A percentile compares a stretch with the other conserved stretches of the same genome.
These are phyloP conservation scores for Fagopyrum homotropicum DNA, from an alignment of 148 eudicot genomes.

Conservation along the genomic window DNA sequence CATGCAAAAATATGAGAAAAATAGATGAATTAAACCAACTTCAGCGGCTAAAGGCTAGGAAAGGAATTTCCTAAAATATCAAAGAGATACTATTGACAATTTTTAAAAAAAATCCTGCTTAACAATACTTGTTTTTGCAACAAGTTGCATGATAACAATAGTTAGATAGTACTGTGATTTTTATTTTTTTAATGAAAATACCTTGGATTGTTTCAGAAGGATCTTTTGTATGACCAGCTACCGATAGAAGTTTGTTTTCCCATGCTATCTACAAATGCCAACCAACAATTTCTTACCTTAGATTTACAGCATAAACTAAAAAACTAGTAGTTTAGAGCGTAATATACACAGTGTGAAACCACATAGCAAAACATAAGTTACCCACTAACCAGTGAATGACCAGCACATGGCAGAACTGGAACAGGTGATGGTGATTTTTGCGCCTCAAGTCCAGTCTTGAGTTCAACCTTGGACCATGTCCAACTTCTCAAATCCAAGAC, in stretches of 20 bases:
- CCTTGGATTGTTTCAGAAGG: constrained; percentile 77
- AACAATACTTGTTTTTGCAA: too few relatives aligned
- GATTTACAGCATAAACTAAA: neutral
- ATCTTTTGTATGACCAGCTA: constrained; percentile 91
- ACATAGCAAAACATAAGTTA: too few relatives aligned
- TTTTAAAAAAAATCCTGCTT: neutral
- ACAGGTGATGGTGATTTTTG: constrained; percentile 38
- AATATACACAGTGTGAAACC: neutral
- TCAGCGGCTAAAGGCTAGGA: neutral
- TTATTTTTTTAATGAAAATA: neutral
- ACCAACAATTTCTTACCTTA: neutral
- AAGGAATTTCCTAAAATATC: neutral
- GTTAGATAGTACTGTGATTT: neutral
- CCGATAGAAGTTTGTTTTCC: constrained; percentile 79
- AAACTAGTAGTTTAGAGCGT: neutral
- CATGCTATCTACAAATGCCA: constrained; percentile 59
- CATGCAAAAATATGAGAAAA: neutral
- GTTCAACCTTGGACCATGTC: constrained; percentile 90
- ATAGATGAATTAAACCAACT: neutral
- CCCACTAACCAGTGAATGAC: constrained; percentile 83
- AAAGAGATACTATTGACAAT: neutral
- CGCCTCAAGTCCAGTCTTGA: constrained; percentile 42
- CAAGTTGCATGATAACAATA: too few relatives aligned
- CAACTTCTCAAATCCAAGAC: constrained; percentile 83
- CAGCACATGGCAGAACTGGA: constrained; percentile 66